Conservation (phyloP, 495 filamentous ascomycete genomes). For the Talaromyces stipitatus region DNA sequence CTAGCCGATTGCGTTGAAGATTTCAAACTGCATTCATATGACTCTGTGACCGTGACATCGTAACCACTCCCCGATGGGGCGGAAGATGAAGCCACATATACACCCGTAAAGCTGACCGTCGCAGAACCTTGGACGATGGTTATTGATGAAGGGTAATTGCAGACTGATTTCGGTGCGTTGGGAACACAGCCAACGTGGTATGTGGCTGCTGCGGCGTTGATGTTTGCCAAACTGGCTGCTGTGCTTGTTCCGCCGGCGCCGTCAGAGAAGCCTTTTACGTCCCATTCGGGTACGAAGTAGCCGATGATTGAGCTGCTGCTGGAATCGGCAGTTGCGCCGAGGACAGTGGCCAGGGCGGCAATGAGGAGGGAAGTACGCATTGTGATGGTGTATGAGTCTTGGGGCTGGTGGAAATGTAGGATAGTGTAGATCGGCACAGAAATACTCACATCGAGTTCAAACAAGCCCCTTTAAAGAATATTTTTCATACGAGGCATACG, state of each 20-base stretch:
- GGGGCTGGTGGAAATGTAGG: no score
- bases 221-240: constrained; percentile 16
- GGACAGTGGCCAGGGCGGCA: neutral
- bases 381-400: neutral
- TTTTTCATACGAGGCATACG: no score
- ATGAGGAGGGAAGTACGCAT: neutral
- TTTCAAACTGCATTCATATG: constrained; percentile 12
- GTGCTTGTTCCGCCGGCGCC: constrained; percentile 11
- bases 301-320: neutral
- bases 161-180: constrained; percentile 13
- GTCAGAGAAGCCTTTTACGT: neutral
- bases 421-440: no score
- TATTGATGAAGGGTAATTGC: constrained; percentile 11
- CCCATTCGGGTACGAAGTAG: neutral
- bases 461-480: neutral
- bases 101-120: constrained; percentile 12
- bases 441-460: neutral
- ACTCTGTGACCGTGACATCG: constrained; percentile 10
- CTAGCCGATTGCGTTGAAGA: constrained; percentile 12
- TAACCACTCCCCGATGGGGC: neutral
- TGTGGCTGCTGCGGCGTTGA: constrained; percentile 19
- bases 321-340: neutral
- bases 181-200: constrained; percentile 18
- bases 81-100: constrained; percentile 10
- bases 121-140: constrained; percentile 18